Base-by-base conservation (phyloP, 441 rosid genomes). In the Pelargonium australe region DNA sequence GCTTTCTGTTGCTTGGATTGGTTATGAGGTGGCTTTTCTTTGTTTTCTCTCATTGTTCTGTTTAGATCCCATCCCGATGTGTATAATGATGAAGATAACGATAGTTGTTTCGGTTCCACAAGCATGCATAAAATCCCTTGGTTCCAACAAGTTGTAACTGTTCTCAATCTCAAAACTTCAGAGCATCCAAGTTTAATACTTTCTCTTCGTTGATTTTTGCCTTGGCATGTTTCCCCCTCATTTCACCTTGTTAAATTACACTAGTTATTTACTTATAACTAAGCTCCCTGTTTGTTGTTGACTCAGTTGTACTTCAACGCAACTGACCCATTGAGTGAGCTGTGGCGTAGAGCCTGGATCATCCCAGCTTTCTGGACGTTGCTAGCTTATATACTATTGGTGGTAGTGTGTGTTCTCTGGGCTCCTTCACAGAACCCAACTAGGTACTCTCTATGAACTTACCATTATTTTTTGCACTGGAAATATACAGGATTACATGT, bases 321-420 rank as follows among this genome's bases (percentile, higher is more conserved):
- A 45, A 80, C 80, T 17, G 85, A 85, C 69, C 83, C 85, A 4
- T 77, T 83, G 73, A 79, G 86, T 67, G 89, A 85, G 75, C 70
- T 77, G 69, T 85, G 85, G 86, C 78, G 63, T 73, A 78, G 72
- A 65, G 81, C 85, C 61, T 83, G 85, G 86, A 74, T 80, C 72
- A 85, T 83, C 75, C 83, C 89, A 0, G 89, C 86, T 66, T 81
- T 85, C 81, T 83, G 86, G 85, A 75, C 68, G 72, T 73, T 81
- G 75, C 84, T 85, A 64, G 77, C 86, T 9, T 81, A 74, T 81
- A 28, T 72, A 19, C 81, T 85, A 65, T 67, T 82, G 82, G 76
- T 77, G 60, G 75, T 80, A 45, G 71, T 82, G 73, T 80, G 86
- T 57, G 49, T 77, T 62, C 84, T 82, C 67, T 80, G 86, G 86